Conservation (phyloP, 2,329 filamentous ascomycete genomes). For the Byssoonygena ceratinophila region DNA sequence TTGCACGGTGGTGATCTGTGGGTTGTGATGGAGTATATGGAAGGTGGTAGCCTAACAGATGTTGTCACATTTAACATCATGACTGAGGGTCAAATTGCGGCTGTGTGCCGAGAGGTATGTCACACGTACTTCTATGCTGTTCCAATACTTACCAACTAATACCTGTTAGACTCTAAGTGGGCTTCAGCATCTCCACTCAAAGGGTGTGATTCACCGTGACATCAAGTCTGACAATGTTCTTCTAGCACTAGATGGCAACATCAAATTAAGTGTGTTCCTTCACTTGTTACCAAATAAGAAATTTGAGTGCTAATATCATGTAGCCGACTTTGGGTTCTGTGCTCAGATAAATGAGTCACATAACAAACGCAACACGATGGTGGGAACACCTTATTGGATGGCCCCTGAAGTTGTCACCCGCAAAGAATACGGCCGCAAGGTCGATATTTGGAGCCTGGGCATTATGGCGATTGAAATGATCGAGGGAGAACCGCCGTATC, state of each 20-base stretch:
- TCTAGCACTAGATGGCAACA: slow-evolving; percentile 83
- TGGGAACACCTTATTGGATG: slow-evolving; percentile 99
- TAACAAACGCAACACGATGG: slow-evolving; percentile 97
- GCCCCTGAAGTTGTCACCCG: slow-evolving; percentile 93
- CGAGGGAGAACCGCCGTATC: slow-evolving; percentile 91
- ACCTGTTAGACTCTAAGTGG: slow-evolving; percentile 61
- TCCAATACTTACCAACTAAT: slow-evolving; percentile 15
- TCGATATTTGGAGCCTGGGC: slow-evolving; percentile 95
- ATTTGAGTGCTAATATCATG: slow-evolving; percentile 19
- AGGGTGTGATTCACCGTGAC: slow-evolving; percentile 94
- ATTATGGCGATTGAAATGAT: slow-evolving; percentile 99
- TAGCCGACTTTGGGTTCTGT: slow-evolving; percentile 96
- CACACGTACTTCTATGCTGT: not conserved
- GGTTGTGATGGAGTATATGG: slow-evolving; percentile 99
- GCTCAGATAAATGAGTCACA: slow-evolving; percentile 96
- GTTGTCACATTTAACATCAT: slow-evolving; percentile 99
- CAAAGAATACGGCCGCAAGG: slow-evolving; percentile 96
- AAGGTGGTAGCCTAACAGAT: slow-evolving; percentile 92
- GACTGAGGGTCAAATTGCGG: slow-evolving; percentile 93
- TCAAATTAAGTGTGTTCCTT: slow-evolving; percentile 73
- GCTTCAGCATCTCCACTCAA: slow-evolving; percentile 89
- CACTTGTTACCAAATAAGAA: not conserved
- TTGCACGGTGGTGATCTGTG: slow-evolving; percentile 81
- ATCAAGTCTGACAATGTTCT: slow-evolving; percentile 99
- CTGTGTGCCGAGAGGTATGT: slow-evolving; percentile 73